Percentiles rank a stretch among this genome's conserved stretches.
phyloP scores from a whole-genome alignment of 306 rosid species.

The Castanea sativa region DNA sequence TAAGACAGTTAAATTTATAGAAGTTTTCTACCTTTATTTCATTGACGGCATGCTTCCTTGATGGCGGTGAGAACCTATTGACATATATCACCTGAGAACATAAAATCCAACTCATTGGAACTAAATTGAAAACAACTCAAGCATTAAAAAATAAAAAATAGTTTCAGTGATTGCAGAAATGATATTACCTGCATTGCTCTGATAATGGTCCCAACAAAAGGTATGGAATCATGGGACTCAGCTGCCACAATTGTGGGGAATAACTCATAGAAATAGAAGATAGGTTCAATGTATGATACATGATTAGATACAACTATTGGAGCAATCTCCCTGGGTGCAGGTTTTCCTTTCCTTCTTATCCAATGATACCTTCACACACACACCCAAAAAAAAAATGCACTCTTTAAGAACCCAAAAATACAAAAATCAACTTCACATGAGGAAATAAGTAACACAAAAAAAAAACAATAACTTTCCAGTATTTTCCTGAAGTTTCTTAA shows the following conservation, averaged over 20 bases:
- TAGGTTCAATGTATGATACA: slow-evolving; percentile 89
- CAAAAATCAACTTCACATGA: background rate
- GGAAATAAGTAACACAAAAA: background rate
- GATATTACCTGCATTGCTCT: slow-evolving; percentile 96
- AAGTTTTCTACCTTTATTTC: slow-evolving; percentile 95
- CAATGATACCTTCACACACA: slow-evolving; percentile 79
- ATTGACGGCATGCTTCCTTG: slow-evolving; percentile 73
- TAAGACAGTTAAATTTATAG: slow-evolving; percentile 24
- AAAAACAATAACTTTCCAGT: background rate
- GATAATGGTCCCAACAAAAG: slow-evolving; percentile 91
- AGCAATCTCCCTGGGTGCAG: slow-evolving; percentile 82
- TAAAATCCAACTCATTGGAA: slow-evolving; percentile 10
- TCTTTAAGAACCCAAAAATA: slow-evolving; percentile 15
- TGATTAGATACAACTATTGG: slow-evolving; percentile 95
- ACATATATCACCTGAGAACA: slow-evolving; percentile 84
- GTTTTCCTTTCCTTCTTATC: slow-evolving; percentile 90
- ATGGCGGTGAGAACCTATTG: slow-evolving; percentile 70
- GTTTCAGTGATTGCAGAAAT: slow-evolving; percentile 11
- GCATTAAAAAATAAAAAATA: background rate
- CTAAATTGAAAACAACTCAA: slow-evolving; percentile 13
- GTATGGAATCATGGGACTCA: slow-evolving; percentile 91
- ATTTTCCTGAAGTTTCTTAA: background rate
- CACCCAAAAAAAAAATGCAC: background rate
- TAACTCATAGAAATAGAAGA: slow-evolving; percentile 90
- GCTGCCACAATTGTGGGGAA: slow-evolving; percentile 93